Conservation (phyloP, 1,139 yeast species). For the Suhomyces anneliseae region DNA sequence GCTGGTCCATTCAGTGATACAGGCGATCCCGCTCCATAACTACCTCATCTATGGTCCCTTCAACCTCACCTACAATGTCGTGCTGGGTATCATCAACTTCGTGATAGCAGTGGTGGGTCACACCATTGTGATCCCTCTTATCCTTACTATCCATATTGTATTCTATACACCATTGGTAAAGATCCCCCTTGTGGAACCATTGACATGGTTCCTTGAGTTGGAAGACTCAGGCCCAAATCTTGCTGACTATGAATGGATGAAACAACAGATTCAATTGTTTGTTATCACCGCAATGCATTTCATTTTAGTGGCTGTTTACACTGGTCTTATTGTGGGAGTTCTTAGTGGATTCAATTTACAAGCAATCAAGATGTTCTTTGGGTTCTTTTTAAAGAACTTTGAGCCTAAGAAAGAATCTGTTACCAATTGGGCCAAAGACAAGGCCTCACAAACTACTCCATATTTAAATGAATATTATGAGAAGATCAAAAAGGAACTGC, state of each 20-base stretch:
- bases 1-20: conserved; percentile 2
- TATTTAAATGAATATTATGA: conserved; percentile 1
- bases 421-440: not conserved
- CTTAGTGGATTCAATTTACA: conserved; percentile 12
- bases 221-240: conserved; percentile 7
- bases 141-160: conserved; percentile 12
- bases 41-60: conserved; percentile 1
- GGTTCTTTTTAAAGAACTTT: conserved; percentile 2
- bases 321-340: conserved; percentile 15
- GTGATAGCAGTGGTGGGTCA: conserved; percentile 3
- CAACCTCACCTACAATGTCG: not conserved
- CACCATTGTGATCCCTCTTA: conserved; percentile 13
- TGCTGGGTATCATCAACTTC: not conserved
- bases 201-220: conserved; percentile 14
- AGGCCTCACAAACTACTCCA: conserved; percentile 5
- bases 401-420: not conserved
- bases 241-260: conserved; percentile 12
- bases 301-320: conserved; percentile 13
- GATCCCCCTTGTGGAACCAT: conserved; percentile 14
- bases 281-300: conserved; percentile 12
- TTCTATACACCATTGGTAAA: conserved; percentile 15
- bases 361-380: conserved; percentile 12
- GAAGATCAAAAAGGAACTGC: not conserved
- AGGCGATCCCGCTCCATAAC: not conserved
- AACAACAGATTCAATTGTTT: conserved; percentile 13